Conservation (phyloP, 441 rosid genomes). For the Euphorbia corollata region DNA sequence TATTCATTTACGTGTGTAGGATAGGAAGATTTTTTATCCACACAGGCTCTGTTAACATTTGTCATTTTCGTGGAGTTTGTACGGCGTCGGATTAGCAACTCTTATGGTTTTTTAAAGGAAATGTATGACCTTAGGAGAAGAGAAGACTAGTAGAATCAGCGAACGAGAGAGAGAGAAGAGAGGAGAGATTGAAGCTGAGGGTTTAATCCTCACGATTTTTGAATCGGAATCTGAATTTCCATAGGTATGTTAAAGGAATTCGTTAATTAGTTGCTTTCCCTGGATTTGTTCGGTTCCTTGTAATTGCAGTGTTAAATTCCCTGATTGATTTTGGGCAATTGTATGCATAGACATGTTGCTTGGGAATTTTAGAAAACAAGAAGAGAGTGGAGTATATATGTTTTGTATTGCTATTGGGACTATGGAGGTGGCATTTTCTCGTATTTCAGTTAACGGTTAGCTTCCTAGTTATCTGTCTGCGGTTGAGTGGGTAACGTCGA, state of each 20-base stretch:
- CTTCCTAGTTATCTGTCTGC: neutral
- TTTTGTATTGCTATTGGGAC: neutral
- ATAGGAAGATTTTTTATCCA: too few species aligned
- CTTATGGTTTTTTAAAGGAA: too few species aligned
- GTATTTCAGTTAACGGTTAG: neutral
- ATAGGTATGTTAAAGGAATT: slow-evolving; percentile 3
- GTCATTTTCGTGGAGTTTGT: neutral
- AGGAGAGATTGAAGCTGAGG: neutral
- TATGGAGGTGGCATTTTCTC: neutral
- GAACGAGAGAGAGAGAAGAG: neutral
- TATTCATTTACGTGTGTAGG: too few species aligned
- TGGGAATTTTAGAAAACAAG: neutral
- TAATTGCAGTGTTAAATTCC: neutral
- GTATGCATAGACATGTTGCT: neutral
- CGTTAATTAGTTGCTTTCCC: neutral
- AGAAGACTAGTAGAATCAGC: too few species aligned
- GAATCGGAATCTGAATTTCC: neutral
- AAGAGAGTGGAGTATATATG: neutral
- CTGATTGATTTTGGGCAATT: neutral
- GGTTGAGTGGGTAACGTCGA: neutral
- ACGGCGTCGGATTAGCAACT: slow-evolving; percentile 6
- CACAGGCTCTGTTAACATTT: too few species aligned
- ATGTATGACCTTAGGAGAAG: neutral
- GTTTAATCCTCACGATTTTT: neutral
- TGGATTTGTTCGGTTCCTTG: neutral